Evolutionary conservation across 805 yeast genomes (phyloP), one percentile per base, ranked within the genome.

Genomic region (Lipomyces anomalus): DNA sequence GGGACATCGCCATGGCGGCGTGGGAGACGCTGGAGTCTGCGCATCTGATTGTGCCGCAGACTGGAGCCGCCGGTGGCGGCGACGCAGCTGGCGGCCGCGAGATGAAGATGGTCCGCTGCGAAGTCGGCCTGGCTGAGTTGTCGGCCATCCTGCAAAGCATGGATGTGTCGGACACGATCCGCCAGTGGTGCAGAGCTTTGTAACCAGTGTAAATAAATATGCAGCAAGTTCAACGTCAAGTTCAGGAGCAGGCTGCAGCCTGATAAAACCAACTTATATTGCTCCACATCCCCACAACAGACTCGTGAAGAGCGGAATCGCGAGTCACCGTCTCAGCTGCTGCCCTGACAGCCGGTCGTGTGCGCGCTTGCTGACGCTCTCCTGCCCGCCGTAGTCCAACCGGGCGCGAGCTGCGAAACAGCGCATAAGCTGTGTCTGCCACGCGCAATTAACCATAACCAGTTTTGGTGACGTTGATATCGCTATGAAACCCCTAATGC

Each of bases 21-120:
- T 88, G 96, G 96, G 92, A 84, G 53, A 67, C 74, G 1, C 61
- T 88, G 26, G 75, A 75, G 52, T 66, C 67, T n/a, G 54, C 72
- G 23, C 81, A 82, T 1, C 59, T 85, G 4, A 57, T 84, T 3
- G 49, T 58, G 47, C 32, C 29, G 38, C 55, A 38, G 36, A 20
- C 17, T 22, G 11, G 21, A n/a, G 42, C 57, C 55, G 63, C 57
- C 17, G 61, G 59, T 43, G 59, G 62, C 3, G 40, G 33, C 40
- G 13, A 21, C 9, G 44, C 38, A 5, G 42, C 36, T 16, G 50
- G 42, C 17, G 5, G 22, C 20, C 18, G 43, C 18, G 49, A 44
- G 24, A 29, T 37, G 42, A 32, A 36, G 39, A 22, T 16, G 43
- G 28, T 26, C 18, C 30, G 9, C 30, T 9, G 30, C 30, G 52